A percentile compares a stretch with the other conserved stretches of the same genome.
These are phyloP conservation scores for Boletus tylopilopsis DNA, from an alignment of 768 basidiomycete genomes.

Conservation along the genomic window DNA sequence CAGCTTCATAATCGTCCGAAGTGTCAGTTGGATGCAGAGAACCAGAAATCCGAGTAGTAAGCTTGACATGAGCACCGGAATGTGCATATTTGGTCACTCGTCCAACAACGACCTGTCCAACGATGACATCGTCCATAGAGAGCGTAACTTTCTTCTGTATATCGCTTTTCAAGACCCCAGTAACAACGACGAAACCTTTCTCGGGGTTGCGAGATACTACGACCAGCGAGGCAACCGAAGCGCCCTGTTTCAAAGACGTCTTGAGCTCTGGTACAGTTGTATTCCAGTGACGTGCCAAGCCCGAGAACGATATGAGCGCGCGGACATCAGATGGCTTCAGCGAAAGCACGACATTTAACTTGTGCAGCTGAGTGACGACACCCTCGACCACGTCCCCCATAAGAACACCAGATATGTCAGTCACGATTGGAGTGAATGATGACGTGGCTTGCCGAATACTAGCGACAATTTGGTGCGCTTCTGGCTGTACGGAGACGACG, in stretches of 20 bases:
- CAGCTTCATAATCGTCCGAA: slow-evolving; percentile 71
- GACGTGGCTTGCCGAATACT: slow-evolving; percentile 80
- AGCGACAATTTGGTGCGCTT: slow-evolving; percentile 65
- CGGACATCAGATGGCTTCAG: slow-evolving; percentile 67
- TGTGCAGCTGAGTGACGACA: slow-evolving; percentile 75
- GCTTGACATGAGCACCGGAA: slow-evolving; percentile 73
- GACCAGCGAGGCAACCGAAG: slow-evolving; percentile 69
- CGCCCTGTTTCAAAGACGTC: slow-evolving; percentile 59
- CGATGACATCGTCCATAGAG: slow-evolving; percentile 58
- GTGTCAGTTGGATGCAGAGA: slow-evolving; percentile 79
- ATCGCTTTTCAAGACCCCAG: slow-evolving; percentile 62
- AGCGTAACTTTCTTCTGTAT: slow-evolving; percentile 47
- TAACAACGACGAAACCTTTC: slow-evolving; percentile 83
- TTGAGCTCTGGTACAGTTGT: slow-evolving; percentile 66
- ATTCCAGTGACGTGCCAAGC: slow-evolving; percentile 76
- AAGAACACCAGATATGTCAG: slow-evolving; percentile 70
- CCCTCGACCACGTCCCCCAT: slow-evolving; percentile 75
- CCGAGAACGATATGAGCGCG: slow-evolving; percentile 83
- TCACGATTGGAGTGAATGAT: slow-evolving; percentile 42
- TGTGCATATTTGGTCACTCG: slow-evolving; percentile 72
- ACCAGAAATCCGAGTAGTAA: slow-evolving; percentile 68
- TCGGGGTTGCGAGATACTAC: slow-evolving; percentile 89
- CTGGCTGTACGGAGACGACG: slow-evolving; percentile 59
- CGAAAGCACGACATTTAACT: slow-evolving; percentile 74
- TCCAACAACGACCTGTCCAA: slow-evolving; percentile 78